Evolutionary conservation across 768 basidiomycete genomes (phyloP), one percentile per base, ranked within the genome.

Genomic region (Trichaptum fuscoviolaceum): DNA sequence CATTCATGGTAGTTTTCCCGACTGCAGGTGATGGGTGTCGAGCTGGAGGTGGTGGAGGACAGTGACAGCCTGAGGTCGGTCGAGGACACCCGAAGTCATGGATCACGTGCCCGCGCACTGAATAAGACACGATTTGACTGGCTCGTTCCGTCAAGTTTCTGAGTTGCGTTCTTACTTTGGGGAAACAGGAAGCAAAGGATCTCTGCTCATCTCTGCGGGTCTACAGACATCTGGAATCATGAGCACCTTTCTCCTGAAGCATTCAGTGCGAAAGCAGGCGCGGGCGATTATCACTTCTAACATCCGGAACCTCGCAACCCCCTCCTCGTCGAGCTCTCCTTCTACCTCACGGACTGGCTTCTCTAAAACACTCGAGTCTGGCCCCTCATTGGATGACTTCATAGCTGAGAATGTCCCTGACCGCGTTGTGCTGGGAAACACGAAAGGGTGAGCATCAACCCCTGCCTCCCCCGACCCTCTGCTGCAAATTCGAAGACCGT

Each of bases 381-480:
- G 94, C 0, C 93, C 93, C 57, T 81, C 85, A 26, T 77, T 96
- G 18, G 88, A 93, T 70, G 92, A 96, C 70, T 96, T 96, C 76
- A 81, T 95, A 67, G 80, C 86, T n/a, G 87, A 81, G 34, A 81
- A 85, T 64, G 78, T 73, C 57, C 77, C 82, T 15, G 82, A 88
- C 30, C 84, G 85, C 66, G 81, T 94, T 25, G 81, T 91, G 1
- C 80, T 94, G 6, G 92, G 93, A 58, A 92, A 89, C 69, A 81
- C 85, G 7, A 85, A 80, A 69, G 85, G 83, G 93, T 90, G 72
- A 69, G 85, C 75, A 25, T n/a, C 30, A 24, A 52, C 35, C 42
- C 8, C 61, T 65, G 7, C 20, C 42, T 52, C 42, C 10, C 3
- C 42, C 42, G 10, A 20, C 2, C 30, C 30, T 30, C 30, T 30